Base-by-base conservation (phyloP, 495 filamentous ascomycete genomes). In the Bombardia bombarda region DNA sequence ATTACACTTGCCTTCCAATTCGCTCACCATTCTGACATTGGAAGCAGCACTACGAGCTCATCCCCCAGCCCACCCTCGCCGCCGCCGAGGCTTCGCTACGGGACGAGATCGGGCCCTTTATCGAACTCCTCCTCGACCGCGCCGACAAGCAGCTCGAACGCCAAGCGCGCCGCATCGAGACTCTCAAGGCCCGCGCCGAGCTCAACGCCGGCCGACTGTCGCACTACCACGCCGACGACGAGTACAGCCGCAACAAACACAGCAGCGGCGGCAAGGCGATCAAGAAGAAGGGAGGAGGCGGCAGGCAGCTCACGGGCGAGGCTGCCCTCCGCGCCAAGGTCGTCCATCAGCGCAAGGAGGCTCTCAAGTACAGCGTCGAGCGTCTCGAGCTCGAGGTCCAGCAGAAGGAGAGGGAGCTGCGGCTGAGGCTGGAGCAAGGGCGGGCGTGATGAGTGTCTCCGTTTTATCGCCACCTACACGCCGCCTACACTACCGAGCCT, bases 41-140 rank as follows among this genome's bases (percentile, higher is more conserved):
- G n/a, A n/a, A 36, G 23, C 39, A 72, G 62, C 69, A 73, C 58
- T 73, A 73, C 65, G 70, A 73, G 44, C 57, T 73, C 0, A 71
- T 73, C 51, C 70, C 70, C 7, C 68, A 72, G 41, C 61, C 65
- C 3, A 69, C 68, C 33, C 63, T 73, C 43, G 63, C 65, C 31
- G 56, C 59, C 4, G 70, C 70, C 47, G 70, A 73, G 30, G 40
- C 66, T 43, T 72, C 70, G 5, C 61, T 73, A 10, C 68, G 67
- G 48, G 67, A 72, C 46, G 70, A 73, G 47, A 72, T 73, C 40
- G 61, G 63, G 8, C 70, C 70, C 18, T 68, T 68, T 10, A 67
- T 70, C 22, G 47, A 61, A 6, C 51, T 60, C 13, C 58, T 73
- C 5, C 65, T 73, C 41, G 66, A 68, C 61, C 63, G 69, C 46